Evolutionary conservation across 305 asterid species (phyloP).

Genomic region (Andrographis paniculata): DNA sequence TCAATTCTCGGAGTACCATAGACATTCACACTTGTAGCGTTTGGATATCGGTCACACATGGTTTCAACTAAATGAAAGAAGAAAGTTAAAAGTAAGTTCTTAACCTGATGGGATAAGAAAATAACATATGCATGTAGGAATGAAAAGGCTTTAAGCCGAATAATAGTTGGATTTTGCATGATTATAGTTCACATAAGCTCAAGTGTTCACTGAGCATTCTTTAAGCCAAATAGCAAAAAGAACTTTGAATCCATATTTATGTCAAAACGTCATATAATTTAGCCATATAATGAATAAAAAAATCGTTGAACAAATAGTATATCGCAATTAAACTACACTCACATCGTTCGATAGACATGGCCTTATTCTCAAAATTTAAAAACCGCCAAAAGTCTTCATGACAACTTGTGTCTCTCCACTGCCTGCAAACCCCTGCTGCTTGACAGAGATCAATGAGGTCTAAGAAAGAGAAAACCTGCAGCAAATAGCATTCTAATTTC

Average conservation of each 20-base stretch:
- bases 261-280: no score
- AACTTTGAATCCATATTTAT: not conserved
- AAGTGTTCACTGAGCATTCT: no score
- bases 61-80: constrained; percentile 59
- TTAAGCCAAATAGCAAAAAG: no score
- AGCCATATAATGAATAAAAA: no score
- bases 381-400: constrained; percentile 98
- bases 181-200: no score
- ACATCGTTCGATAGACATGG: constrained; percentile 65
- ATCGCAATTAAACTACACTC: constrained; percentile 28
- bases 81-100: not conserved
- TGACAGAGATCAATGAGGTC: constrained; percentile 81
- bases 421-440: constrained; percentile 87
- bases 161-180: no score
- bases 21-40: constrained; percentile 73
- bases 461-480: constrained; percentile 89
- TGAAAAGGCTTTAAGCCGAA: no score
- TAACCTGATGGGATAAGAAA: no score
- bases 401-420: constrained; percentile 92
- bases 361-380: constrained; percentile 76
- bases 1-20: constrained; percentile 65
- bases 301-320: not conserved
- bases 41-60: constrained; percentile 87
- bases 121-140: no score
- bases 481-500: no score